These are phyloP conservation scores for Magnusiomyces paraingens DNA, from an alignment of 1,139 yeast species.

Conservation along the genomic window DNA sequence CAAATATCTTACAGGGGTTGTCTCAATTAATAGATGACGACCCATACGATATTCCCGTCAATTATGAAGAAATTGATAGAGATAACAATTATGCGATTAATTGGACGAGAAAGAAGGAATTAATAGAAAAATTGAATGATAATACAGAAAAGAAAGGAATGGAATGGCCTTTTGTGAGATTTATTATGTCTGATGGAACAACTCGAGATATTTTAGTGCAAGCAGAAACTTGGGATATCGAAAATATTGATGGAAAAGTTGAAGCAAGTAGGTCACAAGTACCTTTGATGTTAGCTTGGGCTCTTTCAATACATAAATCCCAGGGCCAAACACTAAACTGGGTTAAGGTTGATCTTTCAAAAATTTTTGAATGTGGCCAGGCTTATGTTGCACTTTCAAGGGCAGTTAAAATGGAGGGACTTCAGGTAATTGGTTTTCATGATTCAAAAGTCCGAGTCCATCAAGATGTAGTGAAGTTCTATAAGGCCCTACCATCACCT, in stretches of 20 bases:
- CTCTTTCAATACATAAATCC: conserved; percentile 88
- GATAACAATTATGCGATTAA: conserved; percentile 16
- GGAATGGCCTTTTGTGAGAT: conserved; percentile 67
- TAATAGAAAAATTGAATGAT: conserved; percentile 30
- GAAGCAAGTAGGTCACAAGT: conserved; percentile 53
- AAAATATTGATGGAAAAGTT: conserved; percentile 49
- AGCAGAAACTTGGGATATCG: conserved; percentile 69
- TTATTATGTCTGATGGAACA: conserved; percentile 61
- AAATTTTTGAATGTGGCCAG: conserved; percentile 87
- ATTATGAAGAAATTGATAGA: conserved; percentile 18
- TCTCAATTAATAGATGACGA: conserved; percentile 1
- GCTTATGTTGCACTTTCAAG: conserved; percentile 90
- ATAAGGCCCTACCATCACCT: conserved; percentile 25
- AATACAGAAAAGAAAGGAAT: conserved; percentile 16
- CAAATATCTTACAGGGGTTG: conserved; percentile 4
- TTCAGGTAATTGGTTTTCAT: conserved; percentile 69
- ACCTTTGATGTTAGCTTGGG: conserved; percentile 91
- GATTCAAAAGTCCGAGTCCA: conserved; percentile 54
- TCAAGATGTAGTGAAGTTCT: conserved; percentile 56
- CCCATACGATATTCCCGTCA: conserved; percentile 20
- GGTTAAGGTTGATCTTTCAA: conserved; percentile 71
- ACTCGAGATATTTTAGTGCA: conserved; percentile 66
- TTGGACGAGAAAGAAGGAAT: conserved; percentile 21
- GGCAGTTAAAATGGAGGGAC: conserved; percentile 71
- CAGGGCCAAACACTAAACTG: conserved; percentile 90